Evolutionary conservation across 495 filamentous ascomycete genomes (phyloP).

Genomic region (Neurospora sp.): DNA sequence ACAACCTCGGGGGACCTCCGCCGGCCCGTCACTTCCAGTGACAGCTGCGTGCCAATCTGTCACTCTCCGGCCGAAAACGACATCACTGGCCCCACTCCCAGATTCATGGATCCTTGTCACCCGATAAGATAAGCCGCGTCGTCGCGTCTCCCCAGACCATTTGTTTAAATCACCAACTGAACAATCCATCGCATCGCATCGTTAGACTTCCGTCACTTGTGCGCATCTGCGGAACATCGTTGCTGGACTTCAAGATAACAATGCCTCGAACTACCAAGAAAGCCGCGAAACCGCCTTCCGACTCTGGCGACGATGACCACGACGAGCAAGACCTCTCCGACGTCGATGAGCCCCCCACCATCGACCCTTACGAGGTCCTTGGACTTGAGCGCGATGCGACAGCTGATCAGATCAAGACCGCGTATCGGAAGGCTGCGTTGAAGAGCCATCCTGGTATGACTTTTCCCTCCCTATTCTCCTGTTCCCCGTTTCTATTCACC

Average conservation of each 20-base stretch:
- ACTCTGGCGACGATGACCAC: neutral
- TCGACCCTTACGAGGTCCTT: conserved; percentile 83
- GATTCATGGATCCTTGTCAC: neutral
- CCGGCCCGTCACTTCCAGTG: neutral
- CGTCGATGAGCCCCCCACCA: conserved; percentile 32
- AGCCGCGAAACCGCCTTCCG: neutral
- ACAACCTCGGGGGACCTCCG: neutral
- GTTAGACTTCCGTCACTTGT: too few species aligned
- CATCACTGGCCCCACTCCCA: neutral
- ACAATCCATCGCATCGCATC: neutral
- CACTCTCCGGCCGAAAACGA: too few species aligned
- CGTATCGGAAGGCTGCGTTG: conserved; percentile 80
- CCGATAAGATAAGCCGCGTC: conserved; percentile 4
- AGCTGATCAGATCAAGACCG: conserved; percentile 66
- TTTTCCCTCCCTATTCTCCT: neutral
- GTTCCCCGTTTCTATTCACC: neutral
- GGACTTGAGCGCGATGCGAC: conserved; percentile 52
- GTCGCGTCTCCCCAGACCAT: conserved; percentile 1
- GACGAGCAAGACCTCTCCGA: conserved; percentile 18
- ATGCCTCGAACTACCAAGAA: neutral
- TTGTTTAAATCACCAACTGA: neutral
- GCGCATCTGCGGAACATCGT: too few species aligned
- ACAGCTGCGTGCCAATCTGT: too few species aligned
- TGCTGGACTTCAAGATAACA: neutral
- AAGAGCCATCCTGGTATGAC: conserved; percentile 82